phyloP scores from a whole-genome alignment of 352 stramenopile species.

The Globisporangium radiosum region DNA sequence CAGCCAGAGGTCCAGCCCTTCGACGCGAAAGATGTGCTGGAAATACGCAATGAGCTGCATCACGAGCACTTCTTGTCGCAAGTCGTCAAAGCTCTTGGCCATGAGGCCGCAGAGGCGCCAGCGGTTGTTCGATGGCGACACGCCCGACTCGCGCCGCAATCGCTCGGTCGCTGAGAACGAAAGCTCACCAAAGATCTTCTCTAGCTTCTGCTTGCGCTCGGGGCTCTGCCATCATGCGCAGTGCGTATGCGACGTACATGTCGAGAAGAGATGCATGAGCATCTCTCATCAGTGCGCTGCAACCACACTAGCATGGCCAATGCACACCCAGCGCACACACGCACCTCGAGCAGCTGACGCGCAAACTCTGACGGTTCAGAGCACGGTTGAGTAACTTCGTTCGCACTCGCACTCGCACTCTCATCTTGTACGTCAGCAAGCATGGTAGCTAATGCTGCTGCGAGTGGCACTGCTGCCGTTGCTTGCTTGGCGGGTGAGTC shows the following conservation, averaged over 20 bases:
- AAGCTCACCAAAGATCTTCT: conserved; percentile 69
- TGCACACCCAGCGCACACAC: not conserved
- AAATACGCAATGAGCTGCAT: conserved; percentile 97
- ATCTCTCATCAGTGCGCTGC: not conserved
- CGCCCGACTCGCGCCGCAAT: conserved; percentile 18
- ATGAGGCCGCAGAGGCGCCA: conserved; percentile 84
- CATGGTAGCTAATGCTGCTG: not conserved
- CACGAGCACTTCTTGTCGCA: conserved; percentile 96
- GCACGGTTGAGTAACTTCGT: not conserved
- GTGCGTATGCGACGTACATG: not conserved
- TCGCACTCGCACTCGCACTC: not conserved
- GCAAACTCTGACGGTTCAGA: conserved; percentile 3
- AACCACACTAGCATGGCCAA: not conserved
- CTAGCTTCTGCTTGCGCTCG: conserved; percentile 37
- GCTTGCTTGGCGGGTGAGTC: not conserved
- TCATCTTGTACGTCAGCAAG: not conserved
- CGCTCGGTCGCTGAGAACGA: conserved; percentile 39
- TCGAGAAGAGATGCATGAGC: not conserved
- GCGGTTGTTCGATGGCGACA: not conserved
- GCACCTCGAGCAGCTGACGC: conserved; percentile 7
- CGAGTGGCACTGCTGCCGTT: not conserved
- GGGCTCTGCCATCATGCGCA: not conserved
- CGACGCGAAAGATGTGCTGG: conserved; percentile 90
- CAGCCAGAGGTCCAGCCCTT: conserved; percentile 88
- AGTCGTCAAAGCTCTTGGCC: conserved; percentile 96